Percentiles rank a stretch among this genome's conserved stretches.
phyloP scores from a whole-genome alignment of 164 flowering plant genomes.

The Stephania cephalantha region DNA sequence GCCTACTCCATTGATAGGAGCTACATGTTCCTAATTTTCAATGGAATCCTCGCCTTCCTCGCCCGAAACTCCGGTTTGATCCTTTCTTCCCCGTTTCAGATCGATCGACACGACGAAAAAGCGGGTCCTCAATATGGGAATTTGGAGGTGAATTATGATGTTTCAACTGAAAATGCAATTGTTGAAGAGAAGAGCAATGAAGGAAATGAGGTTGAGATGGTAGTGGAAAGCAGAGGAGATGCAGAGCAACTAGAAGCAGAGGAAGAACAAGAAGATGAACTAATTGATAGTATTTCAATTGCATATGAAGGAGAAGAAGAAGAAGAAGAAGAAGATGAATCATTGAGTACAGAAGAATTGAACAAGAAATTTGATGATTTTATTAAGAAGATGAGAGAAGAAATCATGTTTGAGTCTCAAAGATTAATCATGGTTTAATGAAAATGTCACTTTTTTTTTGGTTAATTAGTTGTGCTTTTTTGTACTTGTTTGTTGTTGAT shows the following conservation, averaged over 20 bases:
- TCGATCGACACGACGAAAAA: constrained; percentile 1
- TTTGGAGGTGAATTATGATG: neutral
- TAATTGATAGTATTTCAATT: neutral
- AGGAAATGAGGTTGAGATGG: neutral
- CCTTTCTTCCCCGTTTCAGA: constrained; percentile 1
- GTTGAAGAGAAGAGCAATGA: constrained; percentile 2
- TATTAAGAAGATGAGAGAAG: constrained; percentile 45
- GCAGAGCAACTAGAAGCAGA: constrained; percentile 1
- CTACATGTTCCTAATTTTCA: constrained; percentile 50
- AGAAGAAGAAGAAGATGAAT: neutral
- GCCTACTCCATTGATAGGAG: constrained; percentile 34
- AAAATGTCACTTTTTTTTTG: neutral
- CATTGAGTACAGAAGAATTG: constrained; percentile 34
- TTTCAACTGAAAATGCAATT: constrained; percentile 5
- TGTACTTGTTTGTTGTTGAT: neutral
- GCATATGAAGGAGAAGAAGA: constrained; percentile 17
- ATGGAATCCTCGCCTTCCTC: constrained; percentile 48
- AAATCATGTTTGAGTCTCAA: constrained; percentile 33
- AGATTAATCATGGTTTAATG: constrained; percentile 17
- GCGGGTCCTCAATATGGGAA: neutral
- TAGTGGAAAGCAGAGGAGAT: neutral
- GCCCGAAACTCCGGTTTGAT: constrained; percentile 28
- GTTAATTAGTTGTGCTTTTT: neutral
- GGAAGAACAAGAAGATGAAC: constrained; percentile 10
- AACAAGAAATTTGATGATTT: constrained; percentile 54